These are phyloP conservation scores for Suhomyces faveliae DNA, from an alignment of 805 yeast genomes.

Conservation along the genomic window DNA sequence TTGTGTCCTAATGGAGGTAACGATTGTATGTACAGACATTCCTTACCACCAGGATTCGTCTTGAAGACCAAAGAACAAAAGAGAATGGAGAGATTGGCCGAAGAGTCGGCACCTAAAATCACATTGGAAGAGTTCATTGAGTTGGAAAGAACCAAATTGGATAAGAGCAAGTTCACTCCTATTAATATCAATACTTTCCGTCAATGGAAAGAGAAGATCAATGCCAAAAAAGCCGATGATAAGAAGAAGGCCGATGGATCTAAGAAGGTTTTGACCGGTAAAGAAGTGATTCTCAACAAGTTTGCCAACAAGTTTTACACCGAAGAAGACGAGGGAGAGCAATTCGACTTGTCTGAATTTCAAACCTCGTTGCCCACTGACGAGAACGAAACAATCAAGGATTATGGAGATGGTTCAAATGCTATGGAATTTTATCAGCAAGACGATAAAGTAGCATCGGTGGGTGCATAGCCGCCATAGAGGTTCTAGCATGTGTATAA, in stretches of 20 bases:
- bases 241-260: constrained; percentile 36
- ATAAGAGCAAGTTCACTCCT: constrained; percentile 74
- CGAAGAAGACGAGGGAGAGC: constrained; percentile 53
- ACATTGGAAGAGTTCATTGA: constrained; percentile 95
- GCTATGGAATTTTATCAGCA: constrained; percentile 26
- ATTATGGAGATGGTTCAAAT: constrained; percentile 67
- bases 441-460: constrained; percentile 1
- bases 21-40: constrained; percentile 90
- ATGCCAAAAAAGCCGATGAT: constrained; percentile 48
- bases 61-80: constrained; percentile 96
- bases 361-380: constrained; percentile 54
- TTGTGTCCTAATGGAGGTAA: constrained; percentile 92
- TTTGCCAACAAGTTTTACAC: constrained; percentile 54
- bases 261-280: constrained; percentile 60
- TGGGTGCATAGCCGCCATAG: background rate
- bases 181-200: constrained; percentile 78
- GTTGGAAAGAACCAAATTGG: constrained; percentile 83
- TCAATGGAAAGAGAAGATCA: constrained; percentile 77
- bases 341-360: constrained; percentile 58
- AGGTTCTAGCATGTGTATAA: too few relatives aligned
- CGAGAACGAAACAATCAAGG: constrained; percentile 50
- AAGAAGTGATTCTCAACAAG: constrained; percentile 63
- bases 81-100: constrained; percentile 80
- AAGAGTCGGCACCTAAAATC: constrained; percentile 81
- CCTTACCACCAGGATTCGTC: constrained; percentile 95